These are phyloP conservation scores for Yamadazyma sp. DNA, from an alignment of 1,139 yeast species.

Conservation along the genomic window DNA sequence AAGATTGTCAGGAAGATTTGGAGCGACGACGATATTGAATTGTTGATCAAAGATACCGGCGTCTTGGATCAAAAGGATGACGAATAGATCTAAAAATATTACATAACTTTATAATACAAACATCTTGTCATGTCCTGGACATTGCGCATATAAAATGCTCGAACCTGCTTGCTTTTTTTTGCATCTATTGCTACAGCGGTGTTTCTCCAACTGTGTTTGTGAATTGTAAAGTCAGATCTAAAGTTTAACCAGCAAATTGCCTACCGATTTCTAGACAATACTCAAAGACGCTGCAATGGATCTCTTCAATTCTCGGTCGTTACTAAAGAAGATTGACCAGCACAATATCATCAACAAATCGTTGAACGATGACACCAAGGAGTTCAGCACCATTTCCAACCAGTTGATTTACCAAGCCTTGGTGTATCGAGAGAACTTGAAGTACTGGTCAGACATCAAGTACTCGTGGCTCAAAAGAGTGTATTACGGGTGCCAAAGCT, in stretches of 20 bases:
- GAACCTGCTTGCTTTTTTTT: not conserved
- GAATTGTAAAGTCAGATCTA: no score
- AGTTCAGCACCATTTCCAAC: slow-evolving; percentile 32
- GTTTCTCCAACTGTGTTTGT: slow-evolving; percentile 5
- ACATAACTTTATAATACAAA: not conserved
- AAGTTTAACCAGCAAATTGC: no score
- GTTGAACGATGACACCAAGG: slow-evolving; percentile 24
- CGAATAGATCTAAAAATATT: slow-evolving; percentile 13
- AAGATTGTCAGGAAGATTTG: slow-evolving; percentile 71
- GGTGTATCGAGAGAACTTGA: slow-evolving; percentile 31
- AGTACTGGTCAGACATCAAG: slow-evolving; percentile 36
- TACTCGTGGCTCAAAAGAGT: slow-evolving; percentile 26
- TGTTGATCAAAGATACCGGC: slow-evolving; percentile 71
- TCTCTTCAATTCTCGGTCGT: slow-evolving; percentile 18
- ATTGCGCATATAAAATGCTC: not conserved
- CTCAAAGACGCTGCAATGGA: slow-evolving; percentile 16
- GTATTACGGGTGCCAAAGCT: slow-evolving; percentile 35
- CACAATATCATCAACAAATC: slow-evolving; percentile 11
- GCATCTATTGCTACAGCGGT: not conserved
- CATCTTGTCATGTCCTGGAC: no score
- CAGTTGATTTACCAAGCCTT: slow-evolving; percentile 37
- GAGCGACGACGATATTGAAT: slow-evolving; percentile 76
- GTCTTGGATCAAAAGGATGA: slow-evolving; percentile 49
- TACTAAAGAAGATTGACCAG: slow-evolving; percentile 13
- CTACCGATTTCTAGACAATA: not conserved